Evolutionary conservation across 768 basidiomycete species (phyloP).

Genomic region (Suillus occidentalis): DNA sequence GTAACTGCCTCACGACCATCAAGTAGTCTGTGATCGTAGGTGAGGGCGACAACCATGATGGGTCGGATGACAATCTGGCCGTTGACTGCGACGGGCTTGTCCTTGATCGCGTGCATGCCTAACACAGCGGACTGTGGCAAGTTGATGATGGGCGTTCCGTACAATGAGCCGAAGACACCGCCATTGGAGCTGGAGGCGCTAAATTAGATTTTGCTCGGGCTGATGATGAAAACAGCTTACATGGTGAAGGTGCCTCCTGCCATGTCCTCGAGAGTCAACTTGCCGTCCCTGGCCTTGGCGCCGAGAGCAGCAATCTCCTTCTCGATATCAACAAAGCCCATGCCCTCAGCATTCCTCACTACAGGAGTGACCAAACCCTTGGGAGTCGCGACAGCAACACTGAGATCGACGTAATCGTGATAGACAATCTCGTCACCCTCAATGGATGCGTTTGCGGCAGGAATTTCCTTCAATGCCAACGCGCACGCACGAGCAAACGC

Average conservation of each 20-base stretch:
- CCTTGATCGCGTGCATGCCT: conserved; percentile 96
- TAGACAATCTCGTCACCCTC: conserved; percentile 95
- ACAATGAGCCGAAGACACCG: conserved; percentile 96
- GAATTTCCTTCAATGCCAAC: conserved; percentile 88
- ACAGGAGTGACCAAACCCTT: conserved; percentile 98
- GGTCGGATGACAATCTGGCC: conserved; percentile 96
- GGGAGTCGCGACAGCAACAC: conserved; percentile 95
- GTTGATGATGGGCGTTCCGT: conserved; percentile 99
- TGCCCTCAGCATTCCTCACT: conserved; percentile 82
- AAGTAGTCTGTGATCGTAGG: conserved; percentile 93
- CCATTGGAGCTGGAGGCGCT: conserved; percentile 81
- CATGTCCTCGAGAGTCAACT: conserved; percentile 98
- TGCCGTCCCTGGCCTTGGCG: conserved; percentile 93
- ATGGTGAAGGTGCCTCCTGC: conserved; percentile 98
- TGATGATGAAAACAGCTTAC: conserved; percentile 45
- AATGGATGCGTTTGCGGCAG: conserved; percentile 90
- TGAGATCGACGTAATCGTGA: conserved; percentile 88
- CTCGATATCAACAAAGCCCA: conserved; percentile 91
- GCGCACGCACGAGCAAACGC: conserved; percentile 89
- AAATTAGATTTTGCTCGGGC: background rate
- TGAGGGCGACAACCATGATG: conserved; percentile 92
- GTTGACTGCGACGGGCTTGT: conserved; percentile 84
- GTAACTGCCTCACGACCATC: conserved; percentile 96
- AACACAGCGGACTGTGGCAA: conserved; percentile 93
- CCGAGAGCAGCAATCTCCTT: conserved; percentile 88